Conservation (phyloP, 2,329 filamentous ascomycete species). For the Microdochium trichocladiopsis region DNA sequence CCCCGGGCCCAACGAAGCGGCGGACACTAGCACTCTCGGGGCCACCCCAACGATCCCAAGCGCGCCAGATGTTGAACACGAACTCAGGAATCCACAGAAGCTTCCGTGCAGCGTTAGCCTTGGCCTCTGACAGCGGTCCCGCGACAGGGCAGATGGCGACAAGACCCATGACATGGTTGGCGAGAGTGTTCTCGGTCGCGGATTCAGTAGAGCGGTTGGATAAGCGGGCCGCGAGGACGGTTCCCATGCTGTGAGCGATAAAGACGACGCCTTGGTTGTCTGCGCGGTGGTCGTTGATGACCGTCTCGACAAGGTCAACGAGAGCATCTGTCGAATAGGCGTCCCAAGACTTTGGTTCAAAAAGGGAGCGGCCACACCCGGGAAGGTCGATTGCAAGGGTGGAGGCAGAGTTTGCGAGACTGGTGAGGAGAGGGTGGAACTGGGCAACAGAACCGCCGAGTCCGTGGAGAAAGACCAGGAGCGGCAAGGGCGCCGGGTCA, state of each 20-base stretch:
- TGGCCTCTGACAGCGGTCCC: constrained; percentile 48
- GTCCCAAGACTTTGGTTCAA: constrained; percentile 61
- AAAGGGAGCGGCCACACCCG: constrained; percentile 77
- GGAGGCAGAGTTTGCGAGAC: constrained; percentile 73
- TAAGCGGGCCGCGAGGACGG: constrained; percentile 66
- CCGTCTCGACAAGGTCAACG: constrained; percentile 63
- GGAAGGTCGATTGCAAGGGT: constrained; percentile 87
- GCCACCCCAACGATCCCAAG: constrained; percentile 75
- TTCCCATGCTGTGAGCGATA: constrained; percentile 87
- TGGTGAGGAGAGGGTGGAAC: constrained; percentile 74
- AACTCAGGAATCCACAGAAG: constrained; percentile 63
- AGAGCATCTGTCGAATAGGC: constrained; percentile 76
- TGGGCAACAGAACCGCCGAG: constrained; percentile 89
- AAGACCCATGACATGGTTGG: constrained; percentile 63
- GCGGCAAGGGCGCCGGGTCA: constrained; percentile 65
- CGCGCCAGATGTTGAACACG: constrained; percentile 70
- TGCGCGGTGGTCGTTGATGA: constrained; percentile 69
- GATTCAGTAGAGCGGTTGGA: constrained; percentile 32
- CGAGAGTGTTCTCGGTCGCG: constrained; percentile 25
- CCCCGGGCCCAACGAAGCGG: constrained; percentile 65
- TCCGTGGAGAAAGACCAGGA: constrained; percentile 88
- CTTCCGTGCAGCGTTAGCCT: constrained; percentile 42
- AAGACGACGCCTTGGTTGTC: constrained; percentile 68
- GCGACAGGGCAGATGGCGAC: constrained; percentile 77
- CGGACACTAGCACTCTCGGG: constrained; percentile 69